phyloP scores from a whole-genome alignment of 1,284 basidiomycete genomes.

The Porodaedalea pini region DNA sequence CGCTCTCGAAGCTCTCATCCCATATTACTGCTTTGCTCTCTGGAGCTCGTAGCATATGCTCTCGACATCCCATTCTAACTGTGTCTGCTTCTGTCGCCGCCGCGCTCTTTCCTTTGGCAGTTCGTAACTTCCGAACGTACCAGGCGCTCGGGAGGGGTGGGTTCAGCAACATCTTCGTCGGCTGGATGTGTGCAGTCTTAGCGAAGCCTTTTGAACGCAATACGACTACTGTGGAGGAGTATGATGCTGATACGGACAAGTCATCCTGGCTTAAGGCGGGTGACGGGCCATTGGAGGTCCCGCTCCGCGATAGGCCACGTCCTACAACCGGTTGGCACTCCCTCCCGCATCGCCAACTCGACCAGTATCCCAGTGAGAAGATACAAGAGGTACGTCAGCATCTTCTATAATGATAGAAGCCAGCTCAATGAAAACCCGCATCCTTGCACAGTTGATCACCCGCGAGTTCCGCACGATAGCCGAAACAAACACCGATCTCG shows the following conservation, averaged over 20 bases:
- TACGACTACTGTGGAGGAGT: slow-evolving; percentile 23
- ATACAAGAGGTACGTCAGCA: slow-evolving; percentile 20
- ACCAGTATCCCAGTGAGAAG: slow-evolving; percentile 19
- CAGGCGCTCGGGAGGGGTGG: not conserved
- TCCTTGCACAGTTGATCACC: too few species aligned
- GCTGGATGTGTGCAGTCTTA: slow-evolving; percentile 25
- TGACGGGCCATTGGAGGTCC: slow-evolving; percentile 10
- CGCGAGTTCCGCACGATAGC: slow-evolving; percentile 13
- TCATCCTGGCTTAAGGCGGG: slow-evolving; percentile 22
- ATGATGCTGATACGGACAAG: slow-evolving; percentile 24
- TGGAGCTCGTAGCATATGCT: too few species aligned
- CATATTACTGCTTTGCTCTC: too few species aligned
- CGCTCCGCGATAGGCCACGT: slow-evolving; percentile 20
- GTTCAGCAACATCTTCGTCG: slow-evolving; percentile 16
- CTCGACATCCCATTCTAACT: too few species aligned
- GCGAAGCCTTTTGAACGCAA: slow-evolving; percentile 25
- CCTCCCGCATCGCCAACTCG: slow-evolving; percentile 27
- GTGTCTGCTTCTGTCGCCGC: too few species aligned
- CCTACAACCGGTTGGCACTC: slow-evolving; percentile 26
- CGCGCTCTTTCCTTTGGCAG: not conserved
- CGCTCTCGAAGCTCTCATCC: too few species aligned
- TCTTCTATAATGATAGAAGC: too few species aligned
- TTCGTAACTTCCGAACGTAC: not conserved
- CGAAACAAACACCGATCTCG: slow-evolving; percentile 20
- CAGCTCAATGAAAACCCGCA: too few species aligned